Evolutionary conservation across 805 yeast genomes (phyloP).

Genomic region (Candida vaughaniae): DNA sequence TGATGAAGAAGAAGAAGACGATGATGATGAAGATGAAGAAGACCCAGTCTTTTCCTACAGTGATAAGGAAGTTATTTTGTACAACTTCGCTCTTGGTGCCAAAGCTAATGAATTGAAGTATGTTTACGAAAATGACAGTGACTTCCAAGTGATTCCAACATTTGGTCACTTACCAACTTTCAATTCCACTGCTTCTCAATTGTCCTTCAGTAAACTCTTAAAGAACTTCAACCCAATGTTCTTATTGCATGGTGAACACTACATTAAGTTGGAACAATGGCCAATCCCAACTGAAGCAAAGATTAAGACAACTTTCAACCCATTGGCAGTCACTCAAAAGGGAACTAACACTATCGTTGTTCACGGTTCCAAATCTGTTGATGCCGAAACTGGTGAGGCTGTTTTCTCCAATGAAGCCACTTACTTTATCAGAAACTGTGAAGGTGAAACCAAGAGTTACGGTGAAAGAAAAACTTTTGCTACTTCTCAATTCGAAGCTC

Average conservation of each 20-base stretch:
- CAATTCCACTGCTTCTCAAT: slow-evolving; percentile 55
- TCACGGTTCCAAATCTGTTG: slow-evolving; percentile 69
- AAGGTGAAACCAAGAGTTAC: slow-evolving; percentile 50
- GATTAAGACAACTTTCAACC: slow-evolving; percentile 59
- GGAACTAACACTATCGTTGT: slow-evolving; percentile 80
- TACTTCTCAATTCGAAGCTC: slow-evolving; percentile 60
- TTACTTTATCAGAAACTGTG: slow-evolving; percentile 75
- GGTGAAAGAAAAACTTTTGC: slow-evolving; percentile 59
- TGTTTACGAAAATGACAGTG: slow-evolving; percentile 69
- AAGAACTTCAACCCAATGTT: slow-evolving; percentile 86
- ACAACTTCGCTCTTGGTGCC: slow-evolving; percentile 90
- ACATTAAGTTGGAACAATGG: slow-evolving; percentile 68
- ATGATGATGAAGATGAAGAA: slow-evolving; percentile 39
- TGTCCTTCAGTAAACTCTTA: slow-evolving; percentile 60
- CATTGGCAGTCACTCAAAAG: slow-evolving; percentile 79
- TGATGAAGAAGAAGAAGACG: slow-evolving; percentile 39
- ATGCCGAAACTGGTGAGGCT: slow-evolving; percentile 63
- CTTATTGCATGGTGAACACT: slow-evolving; percentile 94
- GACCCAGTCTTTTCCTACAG: slow-evolving; percentile 55
- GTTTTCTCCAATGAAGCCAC: slow-evolving; percentile 82
- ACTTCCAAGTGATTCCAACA: slow-evolving; percentile 85
- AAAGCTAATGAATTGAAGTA: slow-evolving; percentile 72
- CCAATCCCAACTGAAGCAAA: slow-evolving; percentile 76
- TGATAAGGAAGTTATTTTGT: slow-evolving; percentile 72
- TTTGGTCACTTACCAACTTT: slow-evolving; percentile 89